phyloP scores from a whole-genome alignment of 2,329 filamentous ascomycete species.

The Claviceps sp. region DNA sequence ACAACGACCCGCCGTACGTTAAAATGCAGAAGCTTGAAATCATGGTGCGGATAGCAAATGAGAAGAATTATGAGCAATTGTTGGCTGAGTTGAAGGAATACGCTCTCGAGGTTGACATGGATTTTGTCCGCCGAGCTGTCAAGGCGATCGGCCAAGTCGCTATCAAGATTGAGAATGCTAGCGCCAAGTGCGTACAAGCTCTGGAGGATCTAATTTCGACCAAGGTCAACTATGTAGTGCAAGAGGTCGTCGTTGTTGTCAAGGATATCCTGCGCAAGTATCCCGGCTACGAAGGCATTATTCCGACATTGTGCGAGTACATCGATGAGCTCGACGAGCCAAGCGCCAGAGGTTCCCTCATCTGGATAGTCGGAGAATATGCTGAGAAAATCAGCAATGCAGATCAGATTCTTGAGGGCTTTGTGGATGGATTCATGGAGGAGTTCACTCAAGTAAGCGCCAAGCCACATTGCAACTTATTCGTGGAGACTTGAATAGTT shows the following conservation, averaged over 20 bases:
- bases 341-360: constrained; percentile 75
- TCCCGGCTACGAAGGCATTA: constrained; percentile 94
- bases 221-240: constrained; percentile 98
- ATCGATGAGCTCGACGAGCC: constrained; percentile 96
- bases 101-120: constrained; percentile 96
- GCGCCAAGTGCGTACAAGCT: constrained; percentile 90
- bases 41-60: constrained; percentile 98
- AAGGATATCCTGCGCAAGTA: constrained; percentile 98
- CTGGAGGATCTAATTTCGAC: constrained; percentile 89
- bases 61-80: constrained; percentile 89
- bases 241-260: constrained; percentile 97
- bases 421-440: constrained; percentile 89
- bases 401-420: constrained; percentile 81
- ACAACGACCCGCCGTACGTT: constrained; percentile 95
- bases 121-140: constrained; percentile 87
- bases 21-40: constrained; percentile 98
- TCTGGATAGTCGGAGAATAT: constrained; percentile 99
- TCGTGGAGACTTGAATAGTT: background rate
- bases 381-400: constrained; percentile 98
- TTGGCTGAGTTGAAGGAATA: constrained; percentile 94
- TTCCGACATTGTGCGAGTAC: constrained; percentile 88
- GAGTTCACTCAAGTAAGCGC: constrained; percentile 76
- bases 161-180: constrained; percentile 93
- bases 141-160: constrained; percentile 96
- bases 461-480: background rate